Evolutionary conservation across 306 rosid species (phyloP), one percentile per base, ranked within the genome.

Genomic region (Cucurbita argyrosperma): DNA sequence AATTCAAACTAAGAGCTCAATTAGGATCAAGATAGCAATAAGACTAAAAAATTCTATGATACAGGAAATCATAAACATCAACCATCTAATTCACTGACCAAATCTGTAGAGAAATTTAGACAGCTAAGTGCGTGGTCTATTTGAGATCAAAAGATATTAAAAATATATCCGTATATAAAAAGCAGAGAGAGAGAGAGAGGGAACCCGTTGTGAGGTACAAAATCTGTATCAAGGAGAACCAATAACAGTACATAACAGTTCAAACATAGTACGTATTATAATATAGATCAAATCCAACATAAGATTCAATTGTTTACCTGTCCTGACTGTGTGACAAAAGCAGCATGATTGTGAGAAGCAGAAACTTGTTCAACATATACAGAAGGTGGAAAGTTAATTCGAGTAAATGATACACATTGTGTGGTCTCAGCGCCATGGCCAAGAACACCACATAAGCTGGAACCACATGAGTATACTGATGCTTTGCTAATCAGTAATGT

Each of bases 341-440:
- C 97, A 78, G 97, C 92, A 82, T 93, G 98, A 63, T 90, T 87
- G 61, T 87, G 87, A 60, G 96, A 90, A 67, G 98, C 98, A 3
- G 96, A 93, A 70, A 90, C 96, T 76, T 89, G 98, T 68, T 74
- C 82, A 42, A 93, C 90, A 4, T 79, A 79, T 4, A 85, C 87
- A 80, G 80, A 77, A 76, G 85, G 80, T 51, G 96, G 96, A 77
- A 90, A 85, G 53, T 70, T 79, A 46, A 93, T 84, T 77, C 83
- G 85, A 23, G 92, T 89, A 75, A 93, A 84, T 26, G 94, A 76
- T 54, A 86, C 90, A 82, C 90, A 86, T 80, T 82, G 97, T 53
- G 91, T 93, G 60, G 92, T 84, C 82, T 87, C 90, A 40, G 87
- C 76, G 21, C 97, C 98, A 76, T 93, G 97, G 76, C 98, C 98